phyloP scores from a whole-genome alignment of 2,329 filamentous ascomycete genomes.

The Diaporthe sp. region DNA sequence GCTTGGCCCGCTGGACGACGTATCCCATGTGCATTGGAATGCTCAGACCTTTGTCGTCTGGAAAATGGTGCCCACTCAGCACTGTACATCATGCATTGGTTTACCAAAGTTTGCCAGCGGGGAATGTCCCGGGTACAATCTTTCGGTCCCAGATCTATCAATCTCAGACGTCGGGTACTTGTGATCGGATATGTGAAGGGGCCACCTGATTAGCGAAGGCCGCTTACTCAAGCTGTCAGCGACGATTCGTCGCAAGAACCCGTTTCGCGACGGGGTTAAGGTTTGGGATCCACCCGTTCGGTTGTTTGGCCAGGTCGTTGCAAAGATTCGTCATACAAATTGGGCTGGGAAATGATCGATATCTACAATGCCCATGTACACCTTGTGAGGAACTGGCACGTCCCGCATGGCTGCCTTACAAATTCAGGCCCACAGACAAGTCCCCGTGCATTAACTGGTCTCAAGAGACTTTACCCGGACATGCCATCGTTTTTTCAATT shows the following conservation, averaged over 20 bases:
- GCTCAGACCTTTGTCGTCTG: background rate
- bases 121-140: background rate
- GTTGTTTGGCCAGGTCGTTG: background rate
- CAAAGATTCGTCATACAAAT: background rate
- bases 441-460: background rate
- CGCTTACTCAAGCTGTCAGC: background rate
- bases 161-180: background rate
- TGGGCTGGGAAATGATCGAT: background rate
- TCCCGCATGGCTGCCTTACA: background rate
- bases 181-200: background rate
- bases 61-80: background rate
- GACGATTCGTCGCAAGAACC: background rate
- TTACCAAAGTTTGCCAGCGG: constrained; percentile 10
- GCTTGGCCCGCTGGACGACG: background rate
- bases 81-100: constrained; percentile 22
- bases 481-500: background rate
- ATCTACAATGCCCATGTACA: background rate
- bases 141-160: background rate
- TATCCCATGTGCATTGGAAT: background rate
- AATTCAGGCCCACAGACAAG: background rate
- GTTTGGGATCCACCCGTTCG: background rate
- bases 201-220: background rate
- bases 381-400: background rate
- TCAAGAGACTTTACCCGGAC: background rate
- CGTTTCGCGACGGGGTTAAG: background rate